Evolutionary conservation across 2,329 filamentous ascomycete genomes (phyloP), one percentile per base, ranked within the genome.

Genomic region (Triangularia verruculosa): DNA sequence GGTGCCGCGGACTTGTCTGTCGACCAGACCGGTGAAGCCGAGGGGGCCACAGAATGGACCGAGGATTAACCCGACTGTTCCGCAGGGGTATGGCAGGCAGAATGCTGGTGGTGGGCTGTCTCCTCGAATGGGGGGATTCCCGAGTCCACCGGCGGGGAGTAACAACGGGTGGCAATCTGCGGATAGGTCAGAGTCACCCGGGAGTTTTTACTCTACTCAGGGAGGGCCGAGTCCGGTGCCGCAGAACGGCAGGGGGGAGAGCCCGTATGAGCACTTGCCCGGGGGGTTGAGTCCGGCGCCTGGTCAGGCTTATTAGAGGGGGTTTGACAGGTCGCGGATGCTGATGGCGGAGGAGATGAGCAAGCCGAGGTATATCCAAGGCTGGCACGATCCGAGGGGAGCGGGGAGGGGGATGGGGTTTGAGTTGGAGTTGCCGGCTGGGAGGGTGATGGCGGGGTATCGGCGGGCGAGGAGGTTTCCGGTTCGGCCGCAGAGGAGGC

Each of bases 1-100:
- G 59, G 92, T 91, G 63, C 95, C 95, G 13, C 88, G 95, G 70
- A 97, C 93, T 39, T 99, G 95, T 78, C 83, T 99, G 57, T 98
- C 95, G 13, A 91, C 92, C 63, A 89, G 93, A 57, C 92, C 94
- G 17, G 90, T 98, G 67, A 97, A 96, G 81, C 92, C 93, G 55
- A 89, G 93, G 54, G 81, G 85, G 61, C 79, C 79, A 12, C 51
- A 54, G 25, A 28, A 28, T 17, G 51, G 51, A 6, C 22, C 22
- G 22, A 24, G 51, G 22, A 15, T 54, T 28, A 28, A 20, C 39
- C 39, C 39, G 39, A 7, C 39, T 25, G 25, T 54, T 11, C 51
- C 20, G 12, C 12, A 54, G 20, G 22, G 15, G 12, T 4, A 24
- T 22, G 34, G n/a, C n/a, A n/a, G 39, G n/a, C 17, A 47, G 2